Evolutionary conservation across 768 basidiomycete genomes (phyloP), one percentile per base, ranked within the genome.

Genomic region (Collybia sordida): DNA sequence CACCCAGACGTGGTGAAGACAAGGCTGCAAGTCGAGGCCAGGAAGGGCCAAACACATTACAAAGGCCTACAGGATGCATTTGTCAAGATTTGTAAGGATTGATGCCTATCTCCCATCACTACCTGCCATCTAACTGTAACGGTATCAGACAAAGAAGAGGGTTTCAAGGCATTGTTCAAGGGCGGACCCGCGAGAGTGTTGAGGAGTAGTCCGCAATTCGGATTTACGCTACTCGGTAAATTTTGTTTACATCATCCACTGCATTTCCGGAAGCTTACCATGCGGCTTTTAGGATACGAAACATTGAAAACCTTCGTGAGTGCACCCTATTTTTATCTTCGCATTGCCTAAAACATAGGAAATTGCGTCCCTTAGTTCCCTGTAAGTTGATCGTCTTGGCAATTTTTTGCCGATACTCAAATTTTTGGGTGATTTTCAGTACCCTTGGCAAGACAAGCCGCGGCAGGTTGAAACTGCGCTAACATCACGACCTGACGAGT

Each of bases 1-100:
- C 31, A 50, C 27, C 21, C 42, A 89, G 96, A 99, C 69, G 97
- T 98, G 53, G 90, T 98, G 63, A 98, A 99, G 80, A 98, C 97
- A 14, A 83, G 95, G 41, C 72, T 98, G 57, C 96, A 98, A 66
- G 88, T 92, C 9, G 97, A 98, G 66, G 88, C 93, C 37, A 81
- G 88, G 55, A 86, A 88, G 61, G 97, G 97, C 9, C 84, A 98
- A 64, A 90, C 93, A 4, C 74, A 85, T 51, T 99, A 99, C 74
- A 90, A 90, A 65, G 96, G 97, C 39, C 67, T 97, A 34, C 65
- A 73, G 14, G 95, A 99, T 68, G 95, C 93, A 17, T 91, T 98
- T 61, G 72, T 80, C 27, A 96, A 88, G 68, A 98, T 99, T 52
- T 88, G 91, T 87, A 64, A 64, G 86, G 11, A 50, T 34, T 18